Base-by-base conservation (phyloP, 1,139 yeast species). In the Suhomyces ambrosiae region DNA sequence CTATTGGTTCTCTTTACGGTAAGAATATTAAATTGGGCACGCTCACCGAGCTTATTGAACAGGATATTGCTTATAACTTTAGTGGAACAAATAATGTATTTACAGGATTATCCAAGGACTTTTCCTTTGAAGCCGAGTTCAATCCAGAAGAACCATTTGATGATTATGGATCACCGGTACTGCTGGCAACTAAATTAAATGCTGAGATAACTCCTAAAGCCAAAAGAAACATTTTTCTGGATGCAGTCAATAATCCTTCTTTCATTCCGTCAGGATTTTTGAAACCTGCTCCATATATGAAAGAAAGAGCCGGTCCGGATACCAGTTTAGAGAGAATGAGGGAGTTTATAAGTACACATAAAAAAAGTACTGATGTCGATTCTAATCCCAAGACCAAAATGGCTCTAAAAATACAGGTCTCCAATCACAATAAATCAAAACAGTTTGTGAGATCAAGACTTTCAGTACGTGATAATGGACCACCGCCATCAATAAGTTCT, bases 181-280 rank as follows among this genome's bases (percentile, higher is more conserved):
- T 18, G 11, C 22, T 14, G 7, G 12, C 33, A 7, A 14, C 18
- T 11, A 27, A 10, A n/a, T 14, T 13, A 15, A 17, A 28, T 2
- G 36, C 14, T 4, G 10, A 13, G 11, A 13, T 4, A 7, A 8
- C 27, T 11, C 27, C 27, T 7, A 33, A 17, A 18, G 14, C 13
- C 25, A 33, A 30, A 21, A 21, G 23, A 14, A 60, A 60, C 40
- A 49, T 57, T 3, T 60, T 58, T 37, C 45, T 47, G 48, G 37
- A 41, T 7, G 47, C 53, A 30, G 54, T 58, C 15, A 55, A 54
- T 30, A 53, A 54, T 16, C 63, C 63, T 1, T 46, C 54, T 3
- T 61, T 61, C 38, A 46, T 60, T 16, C 63, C 64, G 7, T 42
- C 47, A 21, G 36, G 37, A n/a, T 30, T 19, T 10, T 27, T 33